These are phyloP conservation scores for Venturia aucupariae DNA, from an alignment of 2,329 filamentous ascomycete genomes.

Conservation along the genomic window DNA sequence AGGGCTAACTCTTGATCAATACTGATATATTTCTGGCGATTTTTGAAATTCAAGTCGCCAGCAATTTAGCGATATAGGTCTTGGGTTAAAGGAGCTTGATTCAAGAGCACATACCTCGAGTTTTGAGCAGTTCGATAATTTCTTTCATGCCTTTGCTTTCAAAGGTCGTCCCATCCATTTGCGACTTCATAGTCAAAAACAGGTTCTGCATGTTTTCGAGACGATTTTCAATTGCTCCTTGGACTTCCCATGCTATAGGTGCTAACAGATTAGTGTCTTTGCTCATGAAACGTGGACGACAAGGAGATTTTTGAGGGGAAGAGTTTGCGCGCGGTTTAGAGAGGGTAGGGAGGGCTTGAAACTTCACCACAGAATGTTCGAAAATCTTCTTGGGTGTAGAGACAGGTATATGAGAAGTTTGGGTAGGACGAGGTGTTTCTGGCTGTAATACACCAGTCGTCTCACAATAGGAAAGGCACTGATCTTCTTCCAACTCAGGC, in stretches of 20 bases:
- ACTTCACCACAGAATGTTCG: not conserved
- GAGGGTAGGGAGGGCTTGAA: conserved; percentile 10
- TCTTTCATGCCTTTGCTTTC: conserved; percentile 65
- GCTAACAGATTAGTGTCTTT: conserved; percentile 60
- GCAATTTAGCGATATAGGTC: not conserved
- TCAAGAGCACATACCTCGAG: conserved; percentile 54
- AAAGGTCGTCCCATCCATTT: conserved; percentile 59
- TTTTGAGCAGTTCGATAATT: conserved; percentile 63
- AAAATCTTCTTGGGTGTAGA: not conserved
- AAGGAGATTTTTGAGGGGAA: conserved; percentile 27
- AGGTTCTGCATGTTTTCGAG: conserved; percentile 69
- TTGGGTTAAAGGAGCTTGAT: not conserved
- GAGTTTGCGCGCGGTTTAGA: conserved; percentile 21
- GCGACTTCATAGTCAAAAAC: conserved; percentile 61
- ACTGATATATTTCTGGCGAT: not conserved
- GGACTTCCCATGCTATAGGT: conserved; percentile 26
- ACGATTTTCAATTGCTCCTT: conserved; percentile 44
- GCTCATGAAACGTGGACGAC: conserved; percentile 50
- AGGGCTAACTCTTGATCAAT: not conserved
- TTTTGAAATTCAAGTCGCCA: not conserved
- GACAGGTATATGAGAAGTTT: not conserved
- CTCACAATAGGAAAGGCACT: conserved; percentile 5
- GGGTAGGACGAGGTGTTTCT: conserved; percentile 1
- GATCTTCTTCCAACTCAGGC: conserved; percentile 8
- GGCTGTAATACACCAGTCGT: conserved; percentile 4